Evolutionary conservation across 1,284 basidiomycete species (phyloP), one percentile per base, ranked within the genome.

Genomic region (Porodaedalea pini): DNA sequence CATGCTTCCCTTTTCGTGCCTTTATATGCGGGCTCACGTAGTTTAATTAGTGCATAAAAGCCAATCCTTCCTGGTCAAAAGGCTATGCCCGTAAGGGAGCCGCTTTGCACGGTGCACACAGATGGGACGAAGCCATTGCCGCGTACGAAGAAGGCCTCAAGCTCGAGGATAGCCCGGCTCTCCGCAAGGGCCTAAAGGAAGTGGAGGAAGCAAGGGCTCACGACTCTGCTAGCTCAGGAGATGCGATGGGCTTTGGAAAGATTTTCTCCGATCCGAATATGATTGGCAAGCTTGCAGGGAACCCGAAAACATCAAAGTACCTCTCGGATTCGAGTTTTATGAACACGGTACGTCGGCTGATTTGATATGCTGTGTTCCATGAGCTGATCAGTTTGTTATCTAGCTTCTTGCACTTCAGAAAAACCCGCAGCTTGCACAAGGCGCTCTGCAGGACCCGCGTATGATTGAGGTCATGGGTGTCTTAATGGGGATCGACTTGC

Each of bases 401-500:
- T 64, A 88, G 81, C 71, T 90, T 31, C 75, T 80, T 70, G 61
- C 78, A 66, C 77, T 86, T 59, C 83, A 89, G 68, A 73, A 78
- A 66, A 83, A 88, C 64, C 86, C 88, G 23, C 69, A 67, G 52
- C 70, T 88, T 48, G 85, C 83, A 15, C 75, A 82, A 51, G 69
- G 82, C 6, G 73, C 78, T 64, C 73, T 91, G 66, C 76, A 83
- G 64, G 94, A 98, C 72, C 86, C 94, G 36, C 83, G 95, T 59
- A 96, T 97, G 92, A 91, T 98, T 72, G 86, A 90, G 66, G 94
- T 94, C 19, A 80, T 98, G 60, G 95, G 95, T 61, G 95, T 86
- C 8, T 79, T 94, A 60, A 94, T 98, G 90, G 94, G 94, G 49
- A 82, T 98, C 64, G 94, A 98, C 72, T 82, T 98, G 70, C 86